Conservation (phyloP, 2,329 filamentous ascomycete genomes). For the Pseudovirgaria hyperparasitica region DNA sequence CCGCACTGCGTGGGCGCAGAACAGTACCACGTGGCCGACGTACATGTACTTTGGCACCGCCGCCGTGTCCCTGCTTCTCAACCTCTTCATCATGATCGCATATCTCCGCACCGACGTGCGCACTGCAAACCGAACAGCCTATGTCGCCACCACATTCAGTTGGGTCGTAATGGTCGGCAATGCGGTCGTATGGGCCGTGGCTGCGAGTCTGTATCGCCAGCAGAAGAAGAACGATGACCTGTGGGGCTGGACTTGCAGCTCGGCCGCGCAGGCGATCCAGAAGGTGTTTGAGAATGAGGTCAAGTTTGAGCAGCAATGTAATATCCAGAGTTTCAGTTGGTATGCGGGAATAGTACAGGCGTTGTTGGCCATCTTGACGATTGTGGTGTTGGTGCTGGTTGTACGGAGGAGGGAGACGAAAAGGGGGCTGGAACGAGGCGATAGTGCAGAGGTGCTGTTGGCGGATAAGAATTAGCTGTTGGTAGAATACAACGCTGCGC, state of each 20-base stretch:
- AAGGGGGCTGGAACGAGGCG: no score
- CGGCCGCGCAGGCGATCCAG: conserved; percentile 22
- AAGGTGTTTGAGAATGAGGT: conserved; percentile 21
- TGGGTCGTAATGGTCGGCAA: conserved; percentile 18
- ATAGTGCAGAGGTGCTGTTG: no score
- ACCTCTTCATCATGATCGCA: conserved; percentile 19
- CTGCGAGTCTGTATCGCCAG: conserved; percentile 20
- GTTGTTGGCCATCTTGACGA: conserved; percentile 15
- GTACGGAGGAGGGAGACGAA: conserved; percentile 16
- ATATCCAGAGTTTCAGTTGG: conserved; percentile 22
- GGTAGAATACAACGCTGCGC: no score
- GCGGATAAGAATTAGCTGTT: no score
- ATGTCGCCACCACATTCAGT: conserved; percentile 15
- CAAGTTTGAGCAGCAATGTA: conserved; percentile 23
- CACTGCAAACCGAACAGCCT: conserved; percentile 19
- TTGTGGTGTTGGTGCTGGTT: conserved; percentile 17
- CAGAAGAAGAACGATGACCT: conserved; percentile 27
- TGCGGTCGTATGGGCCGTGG: conserved; percentile 23
- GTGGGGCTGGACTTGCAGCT: conserved; percentile 30
- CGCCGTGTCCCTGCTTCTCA: conserved; percentile 16
- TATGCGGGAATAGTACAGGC: conserved; percentile 23
- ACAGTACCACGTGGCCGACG: conserved; percentile 26
- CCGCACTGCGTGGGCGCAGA: conserved; percentile 26
- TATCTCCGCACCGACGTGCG: conserved; percentile 18
- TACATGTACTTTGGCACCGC: conserved; percentile 27